Base-by-base conservation (phyloP, 176 grass and related monocot species). In the Juncus inflexus region DNA sequence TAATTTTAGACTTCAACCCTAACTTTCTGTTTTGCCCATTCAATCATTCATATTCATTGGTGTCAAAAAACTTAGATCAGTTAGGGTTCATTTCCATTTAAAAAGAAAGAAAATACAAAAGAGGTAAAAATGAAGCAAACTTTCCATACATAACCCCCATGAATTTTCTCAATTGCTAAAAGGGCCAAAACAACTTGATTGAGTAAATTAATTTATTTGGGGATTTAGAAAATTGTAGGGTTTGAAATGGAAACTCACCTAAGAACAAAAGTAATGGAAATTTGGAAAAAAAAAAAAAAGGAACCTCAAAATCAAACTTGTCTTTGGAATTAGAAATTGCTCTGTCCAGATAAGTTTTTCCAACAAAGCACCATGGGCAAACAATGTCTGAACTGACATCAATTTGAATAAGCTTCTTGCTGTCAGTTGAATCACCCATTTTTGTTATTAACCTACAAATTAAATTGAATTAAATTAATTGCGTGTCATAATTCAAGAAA, bases 361-460 rank as follows among this genome's bases (percentile, higher is more conserved):
- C 88, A 7, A 97, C 83, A 67, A 97, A 91, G 76, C 94, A 97
- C 88, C 94, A 97, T n/a, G 94, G 94, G 69, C 94, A 97, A 40
- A 97, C 88, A 6, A 82, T 89, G 74, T 97, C 92, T 0, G 88
- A 89, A 65, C 87, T 97, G 45, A 97, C 80, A 55, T 91, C 92
- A 0, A 97, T 91, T 66, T 77, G 74, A 73, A 97, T 84, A 8
- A 84, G 59, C 56, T 86, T 97, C 77, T 91, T 97, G 61, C 61
- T 47, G 7, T 43, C 58, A 45, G 12, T 64, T 42, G 87, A 86
- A 77, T 69, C 49, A 61, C 84, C 80, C 94, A 97, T 97, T 3
- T 52, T 66, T 65, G 61, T 64, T 79, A 77, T 35, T 50, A 56
- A 82, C 70, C 82, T 89, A 67, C 6, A 75, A 42, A 68, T 58